Evolutionary conservation across 176 grass and related monocot genomes (phyloP).

Genomic region (Triticum urartu): DNA sequence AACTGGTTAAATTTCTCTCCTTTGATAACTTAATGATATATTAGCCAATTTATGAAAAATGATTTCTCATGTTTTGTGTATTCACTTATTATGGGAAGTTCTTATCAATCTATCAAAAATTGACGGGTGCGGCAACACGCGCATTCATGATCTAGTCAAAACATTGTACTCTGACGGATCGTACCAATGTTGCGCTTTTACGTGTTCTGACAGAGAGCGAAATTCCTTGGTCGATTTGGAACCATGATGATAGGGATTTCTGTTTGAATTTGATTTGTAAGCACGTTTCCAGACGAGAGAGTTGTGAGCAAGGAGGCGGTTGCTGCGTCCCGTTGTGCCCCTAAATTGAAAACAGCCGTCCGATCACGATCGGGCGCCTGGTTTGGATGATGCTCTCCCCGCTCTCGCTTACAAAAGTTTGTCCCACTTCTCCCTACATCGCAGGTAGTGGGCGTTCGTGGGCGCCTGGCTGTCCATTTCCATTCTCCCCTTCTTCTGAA

Average conservation of each 20-base stretch:
- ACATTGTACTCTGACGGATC: background rate
- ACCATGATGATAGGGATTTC: background rate
- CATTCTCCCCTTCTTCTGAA: background rate
- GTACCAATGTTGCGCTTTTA: background rate
- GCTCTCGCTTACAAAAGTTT: background rate
- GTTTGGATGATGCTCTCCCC: background rate
- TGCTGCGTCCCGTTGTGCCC: background rate
- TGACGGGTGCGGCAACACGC: too few relatives aligned
- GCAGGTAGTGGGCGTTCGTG: conserved; percentile 26
- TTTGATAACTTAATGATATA: too few relatives aligned
- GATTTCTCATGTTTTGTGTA: too few relatives aligned
- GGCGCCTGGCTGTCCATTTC: background rate
- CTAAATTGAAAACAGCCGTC: background rate
- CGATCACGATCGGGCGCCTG: background rate
- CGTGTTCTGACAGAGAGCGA: background rate
- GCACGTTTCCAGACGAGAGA: background rate
- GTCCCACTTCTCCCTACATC: conserved; percentile 25
- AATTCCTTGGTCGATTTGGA: background rate
- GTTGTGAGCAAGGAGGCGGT: conserved; percentile 9
- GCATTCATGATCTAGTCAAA: too few relatives aligned
- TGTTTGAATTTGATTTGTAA: background rate
- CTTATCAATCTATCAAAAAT: too few relatives aligned
- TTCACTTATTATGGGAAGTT: too few relatives aligned
- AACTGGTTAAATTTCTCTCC: too few relatives aligned
- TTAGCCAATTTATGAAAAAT: too few relatives aligned